Base-by-base conservation (phyloP, 192 early-diverging fungal genomes). In the Phlyctochytrium bullatum region DNA sequence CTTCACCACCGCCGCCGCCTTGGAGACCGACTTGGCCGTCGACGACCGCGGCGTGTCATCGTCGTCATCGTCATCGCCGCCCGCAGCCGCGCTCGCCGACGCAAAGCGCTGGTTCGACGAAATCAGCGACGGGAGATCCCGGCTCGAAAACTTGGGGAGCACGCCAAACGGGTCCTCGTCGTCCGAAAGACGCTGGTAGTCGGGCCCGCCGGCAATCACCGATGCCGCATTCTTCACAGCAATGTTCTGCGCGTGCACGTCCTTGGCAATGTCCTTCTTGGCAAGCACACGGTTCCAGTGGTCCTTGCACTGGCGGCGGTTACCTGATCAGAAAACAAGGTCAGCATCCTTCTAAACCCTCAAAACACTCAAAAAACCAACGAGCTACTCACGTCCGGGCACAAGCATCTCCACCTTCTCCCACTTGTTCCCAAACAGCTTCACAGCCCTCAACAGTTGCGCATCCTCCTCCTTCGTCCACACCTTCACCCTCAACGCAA, bases 241-340 rank as follows among this genome's bases (percentile, higher is more conserved):
- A 35, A 75, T 62, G 29, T 67, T 67, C 24, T 66, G 47, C 2
- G 65, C 63, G 52, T 57, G 52, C 35, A 72, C 52, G 25, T 56
- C 36, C 34, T 57, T 47, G 33, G 72, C 71, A 27, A 54, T 59
- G 10, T 56, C 59, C 31, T 62, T 65, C 53, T 69, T 76, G 12
- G 65, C 58, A 2, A 76, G 57, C 1, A 76, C 65, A 20, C 74
- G 68, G 54, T 64, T 64, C 74, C 74, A 76, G 50, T 76, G 74
- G 30, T 76, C 74, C 52, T 76, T 73, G 30, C 65, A 68, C 57
- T 76, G 74, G 32, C 71, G 65, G 47, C 71, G 60, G 65, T 72
- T 76, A 28, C 73, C 73, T 74, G 47, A n/a, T 10, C n/a, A 33
- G 33, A 16, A 60, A 14, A 20, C 40, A 47, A 47, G 20, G 40